Evolutionary conservation across 371 early-diverging fungal species (phyloP).

Genomic region (Mucor sp.): DNA sequence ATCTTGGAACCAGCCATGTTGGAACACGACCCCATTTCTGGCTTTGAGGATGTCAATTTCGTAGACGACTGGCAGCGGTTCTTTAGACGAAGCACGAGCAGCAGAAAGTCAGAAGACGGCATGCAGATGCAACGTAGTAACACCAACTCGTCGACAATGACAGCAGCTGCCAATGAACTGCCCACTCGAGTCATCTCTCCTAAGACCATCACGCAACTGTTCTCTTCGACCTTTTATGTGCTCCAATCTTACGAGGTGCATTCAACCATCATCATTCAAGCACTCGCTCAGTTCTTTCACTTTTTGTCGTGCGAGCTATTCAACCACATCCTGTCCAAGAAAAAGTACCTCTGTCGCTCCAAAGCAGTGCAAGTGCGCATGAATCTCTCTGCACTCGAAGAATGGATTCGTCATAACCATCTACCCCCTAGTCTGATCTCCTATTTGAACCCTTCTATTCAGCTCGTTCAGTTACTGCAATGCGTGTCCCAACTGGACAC

Average conservation of each 20-base stretch:
- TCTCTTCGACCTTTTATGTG: slow-evolving; percentile 61
- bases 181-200: slow-evolving; percentile 34
- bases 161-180: not conserved
- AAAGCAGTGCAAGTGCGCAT: slow-evolving; percentile 84
- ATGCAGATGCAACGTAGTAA: not conserved
- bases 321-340: slow-evolving; percentile 80
- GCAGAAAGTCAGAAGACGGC: not conserved
- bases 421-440: slow-evolving; percentile 48
- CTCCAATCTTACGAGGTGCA: slow-evolving; percentile 68
- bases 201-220: slow-evolving; percentile 58
- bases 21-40: slow-evolving; percentile 71
- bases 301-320: slow-evolving; percentile 78
- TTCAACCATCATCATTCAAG: slow-evolving; percentile 64
- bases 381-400: slow-evolving; percentile 81
- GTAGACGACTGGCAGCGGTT: slow-evolving; percentile 62
- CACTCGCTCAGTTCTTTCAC: slow-evolving; percentile 76
- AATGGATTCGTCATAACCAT: slow-evolving; percentile 75
- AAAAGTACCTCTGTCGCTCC: slow-evolving; percentile 74
- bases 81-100: slow-evolving; percentile 26
- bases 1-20: slow-evolving; percentile 70
- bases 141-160: not conserved
- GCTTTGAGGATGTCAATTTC: slow-evolving; percentile 66
- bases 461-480: slow-evolving; percentile 82
- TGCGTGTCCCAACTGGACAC: slow-evolving; percentile 70
- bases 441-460: slow-evolving; percentile 68